phyloP scores from a whole-genome alignment of 164 flowering plant genomes.

The Buxus sempervirens region DNA sequence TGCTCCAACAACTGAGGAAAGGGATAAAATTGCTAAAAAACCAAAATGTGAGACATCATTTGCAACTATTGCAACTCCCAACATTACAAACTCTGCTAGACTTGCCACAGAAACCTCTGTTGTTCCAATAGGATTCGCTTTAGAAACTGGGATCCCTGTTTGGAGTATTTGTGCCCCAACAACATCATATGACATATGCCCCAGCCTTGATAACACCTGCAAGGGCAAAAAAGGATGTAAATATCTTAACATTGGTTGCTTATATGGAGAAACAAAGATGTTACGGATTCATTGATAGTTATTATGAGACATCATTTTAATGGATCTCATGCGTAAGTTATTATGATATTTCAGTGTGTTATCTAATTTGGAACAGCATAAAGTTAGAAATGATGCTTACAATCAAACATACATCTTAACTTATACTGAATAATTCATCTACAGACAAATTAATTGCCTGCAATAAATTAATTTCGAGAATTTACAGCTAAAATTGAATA shows the following conservation, averaged over 20 bases:
- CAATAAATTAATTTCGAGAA: too few species aligned
- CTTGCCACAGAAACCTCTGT: constrained; percentile 94
- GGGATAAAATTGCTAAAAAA: constrained; percentile 78
- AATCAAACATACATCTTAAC: too few species aligned
- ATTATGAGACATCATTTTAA: too few species aligned
- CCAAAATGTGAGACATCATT: constrained; percentile 93
- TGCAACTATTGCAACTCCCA: constrained; percentile 89
- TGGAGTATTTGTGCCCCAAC: constrained; percentile 95
- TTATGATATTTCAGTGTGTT: too few species aligned
- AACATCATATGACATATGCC: constrained; percentile 97
- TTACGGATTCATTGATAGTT: too few species aligned
- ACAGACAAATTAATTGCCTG: too few species aligned
- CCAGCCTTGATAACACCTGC: constrained; percentile 91
- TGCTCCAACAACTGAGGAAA: constrained; percentile 83
- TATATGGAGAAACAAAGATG: too few species aligned
- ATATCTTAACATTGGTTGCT: too few species aligned
- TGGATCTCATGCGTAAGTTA: too few species aligned
- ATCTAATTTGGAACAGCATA: neutral
- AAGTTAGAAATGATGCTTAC: constrained; percentile 43
- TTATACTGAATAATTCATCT: too few species aligned
- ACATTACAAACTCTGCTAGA: constrained; percentile 84
- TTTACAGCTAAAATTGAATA: too few species aligned
- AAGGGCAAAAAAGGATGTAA: neutral
- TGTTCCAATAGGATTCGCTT: constrained; percentile 87
- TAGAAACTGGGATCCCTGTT: constrained; percentile 89